Evolutionary conservation across 257 asterid species (phyloP), one percentile per base, ranked within the genome.

Genomic region (Solanum phureja): DNA sequence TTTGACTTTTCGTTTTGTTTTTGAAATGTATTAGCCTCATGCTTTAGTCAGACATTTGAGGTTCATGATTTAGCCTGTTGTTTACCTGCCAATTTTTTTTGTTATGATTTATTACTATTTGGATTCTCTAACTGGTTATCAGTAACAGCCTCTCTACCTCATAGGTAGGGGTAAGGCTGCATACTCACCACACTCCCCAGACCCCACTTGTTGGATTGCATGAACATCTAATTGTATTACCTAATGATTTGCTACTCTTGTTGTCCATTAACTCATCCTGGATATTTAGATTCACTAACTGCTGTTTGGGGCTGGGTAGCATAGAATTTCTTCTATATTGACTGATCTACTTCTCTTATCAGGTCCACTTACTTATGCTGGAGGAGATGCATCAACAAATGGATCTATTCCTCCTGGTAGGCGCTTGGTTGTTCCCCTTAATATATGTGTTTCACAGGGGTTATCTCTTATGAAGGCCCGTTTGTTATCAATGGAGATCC

Each of bases 401-500:
- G 93, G 29, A 83, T 86, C 95, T 74, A 89, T 84, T 89, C 94
- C 91, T 84, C 98, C 99, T 58, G 99, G 99, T 69, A 95, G 99
- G 89, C 98, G 99, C 77, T 89, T 96, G 90, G 92, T 94, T 76
- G 90, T 97, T 91, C 98, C 99, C 90, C 88, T 97, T 88, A 97
- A 93, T 90, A 91, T 97, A 89, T 95, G 98, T 87, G 98, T 97
- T 40, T 86, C 94, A 83, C 98, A 92, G 92, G 98, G 99, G 44
- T 90, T 97, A 84, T 95, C 98, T 58, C 94, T 96, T 88, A 96
- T 96, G 60, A 97, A 96, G 90, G 99, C 98, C 87, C 99, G 99
- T 87, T 87, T 97, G 92, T 92, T 97, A 58, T 96, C 99, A 29
- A 96, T 97, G 99, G 99, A 97, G 87, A 96, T 97, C 88, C 99